Percentiles rank a stretch among this genome's conserved stretches.
phyloP scores from a whole-genome alignment of 257 asterid genomes.

The Forsythia suspensa region DNA sequence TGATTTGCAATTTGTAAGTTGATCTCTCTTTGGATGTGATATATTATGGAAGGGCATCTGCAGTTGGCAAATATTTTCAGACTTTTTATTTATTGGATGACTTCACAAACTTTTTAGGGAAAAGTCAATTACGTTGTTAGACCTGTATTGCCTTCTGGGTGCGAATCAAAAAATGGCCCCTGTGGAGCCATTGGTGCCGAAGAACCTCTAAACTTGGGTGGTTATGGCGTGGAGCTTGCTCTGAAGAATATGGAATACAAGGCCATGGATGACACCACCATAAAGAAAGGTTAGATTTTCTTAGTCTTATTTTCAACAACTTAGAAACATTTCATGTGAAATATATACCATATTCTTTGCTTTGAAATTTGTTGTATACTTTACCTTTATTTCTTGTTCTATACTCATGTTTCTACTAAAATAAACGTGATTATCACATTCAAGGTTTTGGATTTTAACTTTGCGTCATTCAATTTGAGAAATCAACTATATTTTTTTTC shows the following conservation, averaged over 20 bases:
- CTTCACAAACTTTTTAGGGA: constrained; percentile 48
- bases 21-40: background rate
- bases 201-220: constrained; percentile 81
- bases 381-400: background rate
- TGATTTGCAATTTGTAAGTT: background rate
- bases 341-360: background rate
- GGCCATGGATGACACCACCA: constrained; percentile 93
- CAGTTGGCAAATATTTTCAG: background rate
- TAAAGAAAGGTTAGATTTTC: constrained; percentile 63
- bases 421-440: background rate
- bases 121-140: constrained; percentile 77
- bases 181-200: constrained; percentile 91
- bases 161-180: constrained; percentile 65
- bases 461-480: constrained; percentile 7
- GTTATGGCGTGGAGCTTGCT: constrained; percentile 99
- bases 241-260: constrained; percentile 99
- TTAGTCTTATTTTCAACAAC: constrained; percentile 21
- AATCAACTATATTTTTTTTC: background rate
- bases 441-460: constrained; percentile 8
- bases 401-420: constrained; percentile 3
- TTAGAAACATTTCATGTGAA: constrained; percentile 13
- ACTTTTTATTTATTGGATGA: background rate
- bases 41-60: constrained; percentile 11
- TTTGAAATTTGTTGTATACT: background rate
- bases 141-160: constrained; percentile 86